Evolutionary conservation across 1,284 basidiomycete species (phyloP).

Genomic region (Malassezia dermatis): DNA sequence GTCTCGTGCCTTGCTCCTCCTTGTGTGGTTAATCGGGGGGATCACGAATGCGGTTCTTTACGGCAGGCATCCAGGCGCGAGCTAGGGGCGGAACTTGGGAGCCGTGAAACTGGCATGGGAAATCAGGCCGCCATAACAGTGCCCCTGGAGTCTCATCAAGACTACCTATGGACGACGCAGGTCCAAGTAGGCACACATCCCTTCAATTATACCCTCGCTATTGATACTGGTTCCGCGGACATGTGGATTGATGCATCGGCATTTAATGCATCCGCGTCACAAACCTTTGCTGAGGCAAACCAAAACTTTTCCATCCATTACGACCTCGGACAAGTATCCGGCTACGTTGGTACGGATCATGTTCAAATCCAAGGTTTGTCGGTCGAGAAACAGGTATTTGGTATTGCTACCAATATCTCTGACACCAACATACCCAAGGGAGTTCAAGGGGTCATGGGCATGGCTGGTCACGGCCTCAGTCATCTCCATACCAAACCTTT

Average conservation of each 20-base stretch:
- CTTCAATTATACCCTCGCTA: slow-evolving; percentile 50
- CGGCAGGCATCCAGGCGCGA: background rate
- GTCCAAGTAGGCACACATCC: slow-evolving; percentile 49
- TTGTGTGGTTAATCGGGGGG: background rate
- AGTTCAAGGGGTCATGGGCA: slow-evolving; percentile 49
- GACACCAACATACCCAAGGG: slow-evolving; percentile 41
- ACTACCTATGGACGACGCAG: background rate
- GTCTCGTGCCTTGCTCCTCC: background rate
- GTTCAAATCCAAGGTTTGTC: slow-evolving; percentile 46
- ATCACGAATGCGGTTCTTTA: background rate
- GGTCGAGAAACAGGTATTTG: slow-evolving; percentile 44
- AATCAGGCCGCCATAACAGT: background rate
- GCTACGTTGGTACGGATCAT: slow-evolving; percentile 59
- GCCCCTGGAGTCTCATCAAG: background rate
- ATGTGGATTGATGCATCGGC: slow-evolving; percentile 58
- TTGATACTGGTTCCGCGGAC: slow-evolving; percentile 69
- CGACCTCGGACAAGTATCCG: slow-evolving; percentile 65
- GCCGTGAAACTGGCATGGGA: background rate
- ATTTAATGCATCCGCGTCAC: slow-evolving; percentile 24
- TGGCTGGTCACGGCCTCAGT: slow-evolving; percentile 45
- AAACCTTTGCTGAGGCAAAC: slow-evolving; percentile 24
- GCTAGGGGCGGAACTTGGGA: background rate
- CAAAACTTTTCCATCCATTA: slow-evolving; percentile 64
- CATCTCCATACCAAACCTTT: slow-evolving; percentile 55
- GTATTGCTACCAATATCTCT: slow-evolving; percentile 40